phyloP scores from a whole-genome alignment of 768 basidiomycete species.

The Hericium alpestre region DNA sequence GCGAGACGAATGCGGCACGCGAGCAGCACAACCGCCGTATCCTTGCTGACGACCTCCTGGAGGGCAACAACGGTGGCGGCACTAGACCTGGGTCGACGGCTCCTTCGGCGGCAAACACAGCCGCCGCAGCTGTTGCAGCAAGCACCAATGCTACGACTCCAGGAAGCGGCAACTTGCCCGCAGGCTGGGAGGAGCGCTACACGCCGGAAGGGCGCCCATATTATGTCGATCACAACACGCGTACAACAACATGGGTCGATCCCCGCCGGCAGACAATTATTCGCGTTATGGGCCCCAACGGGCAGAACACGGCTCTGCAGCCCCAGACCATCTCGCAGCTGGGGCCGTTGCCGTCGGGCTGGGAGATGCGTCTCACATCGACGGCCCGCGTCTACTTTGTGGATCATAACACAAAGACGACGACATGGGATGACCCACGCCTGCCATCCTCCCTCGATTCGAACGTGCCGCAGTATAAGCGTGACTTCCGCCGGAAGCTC shows the following conservation, averaged over 20 bases:
- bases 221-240: slow-evolving; percentile 98
- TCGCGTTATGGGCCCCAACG: slow-evolving; percentile 91
- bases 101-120: slow-evolving; percentile 23
- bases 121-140: slow-evolving; percentile 40
- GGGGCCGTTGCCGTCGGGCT: slow-evolving; percentile 92
- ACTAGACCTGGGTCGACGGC: slow-evolving; percentile 19
- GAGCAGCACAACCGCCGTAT: slow-evolving; percentile 80
- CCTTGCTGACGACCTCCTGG: slow-evolving; percentile 78
- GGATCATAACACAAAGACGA: slow-evolving; percentile 99
- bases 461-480: slow-evolving; percentile 99
- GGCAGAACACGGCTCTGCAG: slow-evolving; percentile 79
- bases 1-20: slow-evolving; percentile 74
- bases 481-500: slow-evolving; percentile 96
- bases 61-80: slow-evolving; percentile 37
- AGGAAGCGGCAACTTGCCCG: slow-evolving; percentile 80
- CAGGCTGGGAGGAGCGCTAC: slow-evolving; percentile 98
- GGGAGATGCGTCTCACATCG: slow-evolving; percentile 99
- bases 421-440: slow-evolving; percentile 99
- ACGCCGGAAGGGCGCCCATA: slow-evolving; percentile 98
- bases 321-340: slow-evolving; percentile 95
- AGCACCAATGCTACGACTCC: slow-evolving; percentile 45
- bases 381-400: slow-evolving; percentile 99
- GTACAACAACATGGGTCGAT: slow-evolving; percentile 99
- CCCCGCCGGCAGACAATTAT: slow-evolving; percentile 94
- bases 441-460: slow-evolving; percentile 89